A percentile compares a stretch with the other conserved stretches of the same genome.
phyloP scores from a whole-genome alignment of 2,329 filamentous ascomycete genomes.

The Alternaria atra region DNA sequence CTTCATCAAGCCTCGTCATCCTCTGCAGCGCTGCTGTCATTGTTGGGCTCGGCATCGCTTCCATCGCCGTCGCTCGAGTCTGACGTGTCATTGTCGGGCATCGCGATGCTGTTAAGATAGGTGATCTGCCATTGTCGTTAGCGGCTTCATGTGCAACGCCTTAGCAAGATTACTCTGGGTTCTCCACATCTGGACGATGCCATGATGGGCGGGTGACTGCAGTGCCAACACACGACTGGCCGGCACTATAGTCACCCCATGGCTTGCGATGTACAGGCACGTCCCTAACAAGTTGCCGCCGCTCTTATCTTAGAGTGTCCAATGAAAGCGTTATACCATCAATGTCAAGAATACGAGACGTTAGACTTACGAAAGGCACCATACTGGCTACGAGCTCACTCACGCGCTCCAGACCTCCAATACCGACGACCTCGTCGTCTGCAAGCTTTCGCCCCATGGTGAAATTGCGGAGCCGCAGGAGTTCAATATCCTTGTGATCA shows the following conservation, averaged over 20 bases:
- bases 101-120: slow-evolving; percentile 60
- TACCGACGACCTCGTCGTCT: slow-evolving; percentile 69
- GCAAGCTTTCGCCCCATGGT: slow-evolving; percentile 73
- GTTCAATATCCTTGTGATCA: slow-evolving; percentile 79
- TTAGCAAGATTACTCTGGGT: neutral
- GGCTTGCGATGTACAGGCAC: slow-evolving; percentile 28
- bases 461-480: slow-evolving; percentile 83
- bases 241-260: slow-evolving; percentile 23
- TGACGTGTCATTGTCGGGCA: slow-evolving; percentile 56
- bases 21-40: slow-evolving; percentile 17
- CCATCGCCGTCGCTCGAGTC: slow-evolving; percentile 42
- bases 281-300: slow-evolving; percentile 18
- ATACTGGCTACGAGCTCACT: slow-evolving; percentile 71
- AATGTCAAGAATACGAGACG: neutral
- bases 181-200: slow-evolving; percentile 4
- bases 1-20: slow-evolving; percentile 23
- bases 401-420: slow-evolving; percentile 71
- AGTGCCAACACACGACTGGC: slow-evolving; percentile 44
- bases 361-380: slow-evolving; percentile 77
- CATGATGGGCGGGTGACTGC: slow-evolving; percentile 36
- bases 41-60: slow-evolving; percentile 26
- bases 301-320: slow-evolving; percentile 2
- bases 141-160: slow-evolving; percentile 16
- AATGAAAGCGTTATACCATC: slow-evolving; percentile 5
- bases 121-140: slow-evolving; percentile 55